Evolutionary conservation across 129 eudicot species (phyloP), one percentile per base, ranked within the genome.

Genomic region (carrot (Daucus carota)): DNA sequence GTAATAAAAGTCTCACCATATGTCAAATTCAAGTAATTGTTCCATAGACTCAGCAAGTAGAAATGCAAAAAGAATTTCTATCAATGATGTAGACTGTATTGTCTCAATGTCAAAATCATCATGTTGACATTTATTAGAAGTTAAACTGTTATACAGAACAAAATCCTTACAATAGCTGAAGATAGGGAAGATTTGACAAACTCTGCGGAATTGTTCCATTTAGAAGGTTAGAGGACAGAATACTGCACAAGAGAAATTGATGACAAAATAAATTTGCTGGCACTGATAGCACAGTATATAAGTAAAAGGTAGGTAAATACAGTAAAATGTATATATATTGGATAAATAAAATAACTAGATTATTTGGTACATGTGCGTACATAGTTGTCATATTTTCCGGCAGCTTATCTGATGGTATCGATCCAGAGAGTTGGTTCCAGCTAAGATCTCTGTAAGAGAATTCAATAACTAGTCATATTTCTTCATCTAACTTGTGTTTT

Each of bases 111-210:
- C 54, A 26, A 15, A n/a, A 71, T n/a, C 54, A 43, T 71, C 47
- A 71, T n/a, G 57, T 43, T n/a, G 31, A 54, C 63, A 24, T 42
- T 43, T 13, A 13, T 42, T 16, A 71, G 24, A 40, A 24, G 22
- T 50, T 41, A 29, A 60, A 6, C 59, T 24, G 32, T 17, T 15
- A 26, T 54, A 75, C 20, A 48, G 72, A 36, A 42, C 26, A 74
- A 69, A 82, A 73, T 62, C 40, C 92, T 89, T 79, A 90, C 98
- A 93, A 81, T 82, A 46, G 86, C 77, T 93, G 97, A 36, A 93
- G 97, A 46, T 47, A 74, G 38, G 96, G 90, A 48, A 93, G 90
- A 59, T 78, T 44, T 52, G 96, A 90, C 74, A 90, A 81, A 78
- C 77, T 87, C 63, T 77, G 76, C 2, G 98, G 98, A 52, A 93